Percentiles rank a stretch among this genome's conserved stretches.
These are phyloP conservation scores for Blastocystis sp. DNA, from an alignment of 352 stramenopile species.

Conservation along the genomic window DNA sequence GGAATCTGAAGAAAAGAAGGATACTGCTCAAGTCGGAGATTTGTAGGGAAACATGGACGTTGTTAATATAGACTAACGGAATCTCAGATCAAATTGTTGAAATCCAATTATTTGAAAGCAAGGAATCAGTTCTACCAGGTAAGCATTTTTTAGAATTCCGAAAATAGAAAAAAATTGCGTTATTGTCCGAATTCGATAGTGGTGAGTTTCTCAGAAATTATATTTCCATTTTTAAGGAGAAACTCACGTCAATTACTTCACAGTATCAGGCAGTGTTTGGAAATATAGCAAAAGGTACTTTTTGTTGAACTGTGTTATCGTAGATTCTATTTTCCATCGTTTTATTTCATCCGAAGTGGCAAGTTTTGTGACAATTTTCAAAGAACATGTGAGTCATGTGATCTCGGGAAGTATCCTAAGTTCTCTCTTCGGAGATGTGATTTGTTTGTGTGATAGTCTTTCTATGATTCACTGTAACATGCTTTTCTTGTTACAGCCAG, in stretches of 20 bases:
- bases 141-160: no score
- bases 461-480: not conserved
- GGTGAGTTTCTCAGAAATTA: constrained; percentile 1
- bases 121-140: constrained; percentile 4
- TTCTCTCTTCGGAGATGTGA: not conserved
- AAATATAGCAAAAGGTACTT: not conserved
- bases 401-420: not conserved
- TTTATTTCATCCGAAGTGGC: not conserved
- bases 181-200: constrained; percentile 1
- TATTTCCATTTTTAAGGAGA: constrained; percentile 31
- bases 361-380: not conserved
- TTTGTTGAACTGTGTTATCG: not conserved
- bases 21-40: not conserved
- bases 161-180: not conserved
- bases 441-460: constrained; percentile 9
- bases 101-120: constrained; percentile 18
- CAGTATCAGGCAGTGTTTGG: constrained; percentile 47
- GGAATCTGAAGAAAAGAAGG: not conserved
- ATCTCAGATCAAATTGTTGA: not conserved
- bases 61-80: not conserved
- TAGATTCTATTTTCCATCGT: not conserved
- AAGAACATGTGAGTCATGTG: not conserved
- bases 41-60: not conserved
- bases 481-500: not conserved
- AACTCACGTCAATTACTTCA: not conserved